Percentiles rank a stretch among this genome's conserved stretches.
Evolutionary conservation across 257 asterid genomes (phyloP).

Genomic region (Solanum ossicruentum): DNA sequence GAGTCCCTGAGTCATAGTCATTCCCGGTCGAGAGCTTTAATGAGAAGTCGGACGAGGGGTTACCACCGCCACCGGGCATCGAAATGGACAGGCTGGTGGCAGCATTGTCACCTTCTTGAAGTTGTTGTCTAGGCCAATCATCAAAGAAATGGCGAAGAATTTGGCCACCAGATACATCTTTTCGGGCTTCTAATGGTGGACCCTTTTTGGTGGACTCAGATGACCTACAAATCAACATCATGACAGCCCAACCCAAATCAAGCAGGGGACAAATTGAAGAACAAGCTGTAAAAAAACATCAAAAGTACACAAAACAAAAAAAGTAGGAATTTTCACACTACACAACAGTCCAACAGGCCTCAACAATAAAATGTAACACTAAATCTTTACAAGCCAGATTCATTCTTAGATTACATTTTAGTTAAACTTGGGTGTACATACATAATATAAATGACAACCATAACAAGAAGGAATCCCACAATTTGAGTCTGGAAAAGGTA

Average conservation of each 20-base stretch:
- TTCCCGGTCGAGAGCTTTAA: conserved; percentile 59
- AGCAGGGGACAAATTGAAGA: not conserved
- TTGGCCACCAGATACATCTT: conserved; percentile 20
- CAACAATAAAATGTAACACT: not conserved
- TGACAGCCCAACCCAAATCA: not conserved
- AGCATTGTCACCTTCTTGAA: conserved; percentile 29
- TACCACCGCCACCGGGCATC: conserved; percentile 20
- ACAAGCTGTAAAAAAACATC: not conserved
- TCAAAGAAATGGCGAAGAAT: conserved; percentile 64
- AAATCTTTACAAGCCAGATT: not conserved
- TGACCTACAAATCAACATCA: conserved; percentile 25
- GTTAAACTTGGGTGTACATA: too few species aligned
- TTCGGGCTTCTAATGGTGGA: conserved; percentile 21
- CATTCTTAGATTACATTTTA: too few species aligned
- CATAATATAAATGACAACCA: too few species aligned
- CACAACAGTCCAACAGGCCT: not conserved
- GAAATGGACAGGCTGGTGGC: conserved; percentile 55
- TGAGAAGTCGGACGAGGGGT: conserved; percentile 55
- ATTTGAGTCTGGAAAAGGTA: too few species aligned
- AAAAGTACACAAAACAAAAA: not conserved
- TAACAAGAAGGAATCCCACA: too few species aligned
- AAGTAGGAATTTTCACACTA: not conserved
- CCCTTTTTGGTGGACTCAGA: conserved; percentile 25
- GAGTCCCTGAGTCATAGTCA: conserved; percentile 11
- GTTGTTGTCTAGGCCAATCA: conserved; percentile 65